These are phyloP conservation scores for Trypanosoma melophagium DNA, from an alignment of 208 protist genomes.

Conservation along the genomic window DNA sequence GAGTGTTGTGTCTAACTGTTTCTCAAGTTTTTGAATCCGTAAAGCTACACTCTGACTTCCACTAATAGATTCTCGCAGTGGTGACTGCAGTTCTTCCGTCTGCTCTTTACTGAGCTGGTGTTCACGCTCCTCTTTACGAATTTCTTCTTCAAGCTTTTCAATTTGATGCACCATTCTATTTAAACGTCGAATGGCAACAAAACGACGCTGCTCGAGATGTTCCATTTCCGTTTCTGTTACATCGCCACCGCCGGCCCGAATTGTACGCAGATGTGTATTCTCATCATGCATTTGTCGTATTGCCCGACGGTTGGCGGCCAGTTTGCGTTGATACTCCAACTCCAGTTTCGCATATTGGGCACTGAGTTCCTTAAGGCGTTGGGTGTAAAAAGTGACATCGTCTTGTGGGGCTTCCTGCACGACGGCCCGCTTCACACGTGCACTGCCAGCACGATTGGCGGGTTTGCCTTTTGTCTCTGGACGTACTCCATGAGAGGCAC, in stretches of 20 bases:
- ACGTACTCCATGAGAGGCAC: background rate
- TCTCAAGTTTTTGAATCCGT: constrained; percentile 90
- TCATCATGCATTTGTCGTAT: constrained; percentile 58
- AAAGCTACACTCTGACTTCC: constrained; percentile 58
- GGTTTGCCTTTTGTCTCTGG: background rate
- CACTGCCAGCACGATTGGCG: constrained; percentile 7
- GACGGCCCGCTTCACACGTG: constrained; percentile 15
- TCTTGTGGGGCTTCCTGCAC: constrained; percentile 12
- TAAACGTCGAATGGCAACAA: constrained; percentile 39
- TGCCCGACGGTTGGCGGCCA: constrained; percentile 40
- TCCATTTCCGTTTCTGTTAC: constrained; percentile 67
- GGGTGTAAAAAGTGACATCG: constrained; percentile 28
- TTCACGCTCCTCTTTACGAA: constrained; percentile 14
- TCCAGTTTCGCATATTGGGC: constrained; percentile 38
- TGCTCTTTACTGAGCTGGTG: background rate
- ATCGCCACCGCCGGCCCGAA: constrained; percentile 30
- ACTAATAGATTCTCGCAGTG: constrained; percentile 18
- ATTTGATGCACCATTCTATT: constrained; percentile 64
- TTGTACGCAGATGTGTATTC: constrained; percentile 64
- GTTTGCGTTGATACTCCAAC: constrained; percentile 35
- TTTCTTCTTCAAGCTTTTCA: constrained; percentile 3
- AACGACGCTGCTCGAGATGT: constrained; percentile 42
- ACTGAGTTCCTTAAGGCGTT: constrained; percentile 47
- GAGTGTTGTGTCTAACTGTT: constrained; percentile 86
- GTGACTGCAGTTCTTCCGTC: background rate